Percentiles rank a stretch among this genome's conserved stretches.
Evolutionary conservation across 805 yeast genomes (phyloP).

Genomic region (Candida gorgasii): DNA sequence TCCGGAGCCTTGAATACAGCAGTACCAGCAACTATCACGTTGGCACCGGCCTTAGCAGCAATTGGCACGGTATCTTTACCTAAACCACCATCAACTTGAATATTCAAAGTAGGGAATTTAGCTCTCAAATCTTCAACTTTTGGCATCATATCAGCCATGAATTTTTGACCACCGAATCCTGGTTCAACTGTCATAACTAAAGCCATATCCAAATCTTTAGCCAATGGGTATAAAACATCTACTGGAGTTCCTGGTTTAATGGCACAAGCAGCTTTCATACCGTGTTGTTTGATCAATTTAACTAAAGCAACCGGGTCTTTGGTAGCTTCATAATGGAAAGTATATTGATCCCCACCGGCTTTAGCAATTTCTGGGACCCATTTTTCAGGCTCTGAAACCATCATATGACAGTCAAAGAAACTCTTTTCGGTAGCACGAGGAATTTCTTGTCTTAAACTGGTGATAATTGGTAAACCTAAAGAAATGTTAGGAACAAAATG

Average conservation of each 20-base stretch:
- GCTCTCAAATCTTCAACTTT: slow-evolving; percentile 78
- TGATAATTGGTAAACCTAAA: slow-evolving; percentile 87
- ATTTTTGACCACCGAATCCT: slow-evolving; percentile 97
- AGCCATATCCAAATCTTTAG: slow-evolving; percentile 86
- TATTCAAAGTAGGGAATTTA: slow-evolving; percentile 75
- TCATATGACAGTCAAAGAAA: slow-evolving; percentile 96
- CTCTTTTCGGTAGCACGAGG: slow-evolving; percentile 59
- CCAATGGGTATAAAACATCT: slow-evolving; percentile 74
- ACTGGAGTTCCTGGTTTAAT: slow-evolving; percentile 91
- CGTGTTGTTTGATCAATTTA: slow-evolving; percentile 69
- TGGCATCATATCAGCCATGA: slow-evolving; percentile 95
- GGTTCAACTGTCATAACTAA: slow-evolving; percentile 98
- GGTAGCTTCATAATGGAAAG: slow-evolving; percentile 94
- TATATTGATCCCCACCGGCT: slow-evolving; percentile 94
- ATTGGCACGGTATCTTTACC: slow-evolving; percentile 79
- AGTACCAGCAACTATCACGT: slow-evolving; percentile 97
- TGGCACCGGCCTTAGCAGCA: slow-evolving; percentile 98
- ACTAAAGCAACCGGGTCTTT: slow-evolving; percentile 73
- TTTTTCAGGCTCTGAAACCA: slow-evolving; percentile 89
- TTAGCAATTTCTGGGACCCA: slow-evolving; percentile 93
- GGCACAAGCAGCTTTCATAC: slow-evolving; percentile 94
- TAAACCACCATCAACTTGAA: slow-evolving; percentile 96
- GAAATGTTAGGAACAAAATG: slow-evolving; percentile 97
- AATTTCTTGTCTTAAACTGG: slow-evolving; percentile 70
- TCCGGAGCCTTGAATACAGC: slow-evolving; percentile 83